These are phyloP conservation scores for Glaciozyma martinii DNA, from an alignment of 768 basidiomycete genomes.

Conservation along the genomic window DNA sequence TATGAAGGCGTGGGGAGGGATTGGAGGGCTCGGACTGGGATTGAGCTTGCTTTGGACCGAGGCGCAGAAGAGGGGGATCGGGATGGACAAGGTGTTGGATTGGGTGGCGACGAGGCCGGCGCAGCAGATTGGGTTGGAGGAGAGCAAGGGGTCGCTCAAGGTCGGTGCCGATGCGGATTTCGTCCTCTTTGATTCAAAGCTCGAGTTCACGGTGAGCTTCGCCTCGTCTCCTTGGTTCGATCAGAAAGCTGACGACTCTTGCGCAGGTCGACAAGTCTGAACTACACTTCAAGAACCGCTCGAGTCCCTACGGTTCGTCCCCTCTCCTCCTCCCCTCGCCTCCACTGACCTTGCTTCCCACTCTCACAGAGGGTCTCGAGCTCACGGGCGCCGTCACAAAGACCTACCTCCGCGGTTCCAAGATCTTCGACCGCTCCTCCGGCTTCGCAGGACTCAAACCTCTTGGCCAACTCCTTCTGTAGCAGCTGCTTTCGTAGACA, in stretches of 20 bases:
- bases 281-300: slow-evolving; percentile 85
- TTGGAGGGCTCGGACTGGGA: slow-evolving; percentile 82
- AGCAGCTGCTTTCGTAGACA: too few species aligned
- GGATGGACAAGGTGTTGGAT: slow-evolving; percentile 55
- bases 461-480: slow-evolving; percentile 25
- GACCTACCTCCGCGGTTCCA: slow-evolving; percentile 67
- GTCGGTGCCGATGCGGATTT: slow-evolving; percentile 79
- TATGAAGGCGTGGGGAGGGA: slow-evolving; percentile 90
- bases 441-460: slow-evolving; percentile 12
- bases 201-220: slow-evolving; percentile 35
- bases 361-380: slow-evolving; percentile 67
- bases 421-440: slow-evolving; percentile 49
- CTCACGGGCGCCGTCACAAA: slow-evolving; percentile 63
- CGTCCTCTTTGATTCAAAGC: slow-evolving; percentile 65
- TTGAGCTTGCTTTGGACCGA: slow-evolving; percentile 85
- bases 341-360: slow-evolving; percentile 32
- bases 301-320: slow-evolving; percentile 61
- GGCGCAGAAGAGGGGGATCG: slow-evolving; percentile 52
- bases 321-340: too few species aligned
- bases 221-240: neutral
- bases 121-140: slow-evolving; percentile 62
- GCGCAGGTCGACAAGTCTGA: slow-evolving; percentile 62
- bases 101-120: slow-evolving; percentile 73
- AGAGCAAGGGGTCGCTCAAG: slow-evolving; percentile 60
- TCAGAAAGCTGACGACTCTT: slow-evolving; percentile 9